phyloP scores from a whole-genome alignment of 768 basidiomycete species.

The Phanerochaete sordida region DNA sequence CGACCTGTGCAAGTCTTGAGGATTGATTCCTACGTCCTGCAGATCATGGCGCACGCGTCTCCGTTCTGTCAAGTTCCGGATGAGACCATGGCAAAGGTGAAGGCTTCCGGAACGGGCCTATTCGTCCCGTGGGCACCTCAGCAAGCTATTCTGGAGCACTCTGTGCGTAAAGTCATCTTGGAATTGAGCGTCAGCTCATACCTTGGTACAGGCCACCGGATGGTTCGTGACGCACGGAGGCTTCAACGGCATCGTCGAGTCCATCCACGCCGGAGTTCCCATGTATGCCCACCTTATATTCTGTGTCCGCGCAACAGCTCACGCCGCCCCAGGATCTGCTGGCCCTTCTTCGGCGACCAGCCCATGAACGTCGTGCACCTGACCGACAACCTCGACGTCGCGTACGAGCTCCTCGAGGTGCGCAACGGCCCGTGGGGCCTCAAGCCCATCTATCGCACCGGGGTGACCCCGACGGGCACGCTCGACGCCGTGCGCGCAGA shows the following conservation, averaged over 20 bases:
- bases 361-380: conserved; percentile 17
- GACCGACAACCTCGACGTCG: conserved; percentile 14
- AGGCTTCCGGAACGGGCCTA: conserved; percentile 16
- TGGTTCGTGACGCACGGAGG: conserved; percentile 26
- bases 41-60: conserved; percentile 20
- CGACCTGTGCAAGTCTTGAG: background rate
- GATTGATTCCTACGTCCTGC: background rate
- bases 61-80: conserved; percentile 3
- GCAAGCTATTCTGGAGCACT: conserved; percentile 22
- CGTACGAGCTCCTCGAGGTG: conserved; percentile 20
- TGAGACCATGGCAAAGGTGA: conserved; percentile 11
- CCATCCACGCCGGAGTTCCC: conserved; percentile 21
- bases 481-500: conserved; percentile 19
- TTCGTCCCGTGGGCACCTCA: conserved; percentile 24
- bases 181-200: too few species aligned
- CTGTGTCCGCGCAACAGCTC: background rate
- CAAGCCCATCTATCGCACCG: conserved; percentile 14
- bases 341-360: conserved; percentile 25
- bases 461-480: conserved; percentile 14
- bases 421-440: conserved; percentile 14
- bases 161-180: conserved; percentile 9
- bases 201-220: conserved; percentile 13
- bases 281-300: conserved; percentile 7
- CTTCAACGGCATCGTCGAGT: conserved; percentile 22
- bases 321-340: conserved; percentile 22